Percentiles rank a stretch among this genome's conserved stretches.
Evolutionary conservation across 306 rosid species (phyloP).

Genomic region (Acacia crassicarpa): DNA sequence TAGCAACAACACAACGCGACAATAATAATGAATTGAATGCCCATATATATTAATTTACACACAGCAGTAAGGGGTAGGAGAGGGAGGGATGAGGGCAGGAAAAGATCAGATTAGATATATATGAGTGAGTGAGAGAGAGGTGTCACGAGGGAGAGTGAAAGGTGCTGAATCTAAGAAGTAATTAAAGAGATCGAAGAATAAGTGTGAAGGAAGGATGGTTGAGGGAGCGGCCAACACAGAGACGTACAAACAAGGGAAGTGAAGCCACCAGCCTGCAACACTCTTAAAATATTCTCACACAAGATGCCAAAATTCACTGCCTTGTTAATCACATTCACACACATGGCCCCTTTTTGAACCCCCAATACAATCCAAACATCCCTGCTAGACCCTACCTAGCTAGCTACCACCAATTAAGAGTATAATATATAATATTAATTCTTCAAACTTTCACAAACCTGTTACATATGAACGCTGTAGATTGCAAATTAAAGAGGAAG

Average conservation of each 20-base stretch:
- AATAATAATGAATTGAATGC: too few relatives aligned
- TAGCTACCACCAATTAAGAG: too few relatives aligned
- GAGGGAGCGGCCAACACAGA: not conserved
- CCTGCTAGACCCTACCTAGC: too few relatives aligned
- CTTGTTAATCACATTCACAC: conserved; percentile 34
- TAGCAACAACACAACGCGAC: not conserved
- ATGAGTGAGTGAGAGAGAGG: conserved; percentile 29
- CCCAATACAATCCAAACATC: not conserved
- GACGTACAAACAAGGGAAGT: conserved; percentile 63
- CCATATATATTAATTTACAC: not conserved
- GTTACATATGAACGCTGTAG: not conserved
- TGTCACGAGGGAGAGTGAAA: conserved; percentile 74
- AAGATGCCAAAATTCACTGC: conserved; percentile 40
- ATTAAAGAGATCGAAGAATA: not conserved
- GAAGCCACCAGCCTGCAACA: conserved; percentile 34
- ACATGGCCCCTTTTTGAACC: not conserved
- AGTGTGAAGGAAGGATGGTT: not conserved
- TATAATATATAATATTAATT: not conserved
- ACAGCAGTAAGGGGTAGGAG: not conserved
- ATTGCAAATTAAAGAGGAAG: not conserved
- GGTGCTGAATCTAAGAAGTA: not conserved
- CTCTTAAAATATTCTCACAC: conserved; percentile 50
- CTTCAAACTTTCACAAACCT: conserved; percentile 15
- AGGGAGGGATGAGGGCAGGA: not conserved
- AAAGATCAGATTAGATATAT: too few relatives aligned